Evolutionary conservation across 179 eudicot genomes (phyloP).

Genomic region (Silene vulgaris): DNA sequence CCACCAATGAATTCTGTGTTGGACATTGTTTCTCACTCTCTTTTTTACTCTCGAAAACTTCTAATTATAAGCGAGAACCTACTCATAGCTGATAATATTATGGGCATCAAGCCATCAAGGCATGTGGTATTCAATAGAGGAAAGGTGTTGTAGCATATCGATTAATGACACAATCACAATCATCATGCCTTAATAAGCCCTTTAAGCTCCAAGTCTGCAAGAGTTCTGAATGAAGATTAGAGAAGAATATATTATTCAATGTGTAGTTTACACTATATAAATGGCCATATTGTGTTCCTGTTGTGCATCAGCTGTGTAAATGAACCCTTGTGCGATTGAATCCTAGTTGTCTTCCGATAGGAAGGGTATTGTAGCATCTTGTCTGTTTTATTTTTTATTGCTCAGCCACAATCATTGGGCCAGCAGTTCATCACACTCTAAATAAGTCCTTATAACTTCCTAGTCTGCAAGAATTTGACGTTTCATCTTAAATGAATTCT

Average conservation of each 20-base stretch:
- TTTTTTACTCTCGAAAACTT: neutral
- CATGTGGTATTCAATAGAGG: neutral
- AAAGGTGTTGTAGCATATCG: neutral
- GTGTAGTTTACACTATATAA: neutral
- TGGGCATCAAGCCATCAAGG: neutral
- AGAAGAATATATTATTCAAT: neutral
- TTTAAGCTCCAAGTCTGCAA: neutral
- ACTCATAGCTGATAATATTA: neutral
- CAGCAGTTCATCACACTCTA: neutral
- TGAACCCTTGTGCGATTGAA: neutral
- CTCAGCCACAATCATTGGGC: neutral
- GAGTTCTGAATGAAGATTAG: neutral
- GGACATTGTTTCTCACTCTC: slow-evolving; percentile 1
- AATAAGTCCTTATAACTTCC: neutral
- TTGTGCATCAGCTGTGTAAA: neutral
- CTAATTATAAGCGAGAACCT: no score
- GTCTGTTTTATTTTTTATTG: neutral
- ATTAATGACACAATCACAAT: neutral
- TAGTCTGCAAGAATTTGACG: neutral
- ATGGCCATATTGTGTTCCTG: neutral
- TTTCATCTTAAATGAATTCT: neutral
- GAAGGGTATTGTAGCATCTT: neutral
- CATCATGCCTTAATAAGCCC: neutral
- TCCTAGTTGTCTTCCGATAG: neutral
- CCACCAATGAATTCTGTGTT: neutral